These are phyloP conservation scores for Pseudonitzschia delicatissima DNA, from an alignment of 108 stramenopile species.

Conservation along the genomic window DNA sequence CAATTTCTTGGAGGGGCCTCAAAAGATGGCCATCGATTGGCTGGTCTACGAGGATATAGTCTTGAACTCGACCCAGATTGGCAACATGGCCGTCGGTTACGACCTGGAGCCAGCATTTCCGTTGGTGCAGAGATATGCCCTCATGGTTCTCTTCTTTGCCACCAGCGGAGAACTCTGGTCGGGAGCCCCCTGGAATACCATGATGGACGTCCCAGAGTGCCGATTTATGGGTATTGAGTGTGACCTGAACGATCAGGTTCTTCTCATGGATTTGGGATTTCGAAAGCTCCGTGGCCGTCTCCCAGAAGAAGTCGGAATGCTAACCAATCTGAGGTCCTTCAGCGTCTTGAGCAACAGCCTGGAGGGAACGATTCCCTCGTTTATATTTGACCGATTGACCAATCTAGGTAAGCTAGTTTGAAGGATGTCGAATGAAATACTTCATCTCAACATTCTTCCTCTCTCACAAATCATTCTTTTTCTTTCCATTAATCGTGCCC, in stretches of 20 bases:
- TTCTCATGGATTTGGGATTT: conserved; percentile 2
- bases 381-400: conserved; percentile 11
- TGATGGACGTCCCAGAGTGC: conserved; percentile 5
- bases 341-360: conserved; percentile 16
- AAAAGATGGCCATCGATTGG: conserved; percentile 21
- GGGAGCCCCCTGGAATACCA: conserved; percentile 5
- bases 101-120: background rate
- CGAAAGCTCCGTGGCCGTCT: conserved; percentile 20
- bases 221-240: conserved; percentile 15
- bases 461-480: background rate
- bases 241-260: background rate
- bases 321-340: conserved; percentile 16
- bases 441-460: conserved; percentile 1
- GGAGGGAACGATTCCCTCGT: conserved; percentile 19
- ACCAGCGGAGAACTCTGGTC: conserved; percentile 22
- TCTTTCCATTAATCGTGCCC: background rate
- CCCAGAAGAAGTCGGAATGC: conserved; percentile 26
- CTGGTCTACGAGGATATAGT: conserved; percentile 21
- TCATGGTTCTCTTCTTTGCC: conserved; percentile 23
- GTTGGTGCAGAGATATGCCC: conserved; percentile 16
- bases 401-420: conserved; percentile 15
- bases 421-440: background rate
- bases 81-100: background rate
- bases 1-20: conserved; percentile 17
- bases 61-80: background rate